Base-by-base conservation (phyloP, 2,329 filamentous ascomycete genomes). In the Aspergillus cejpii region DNA sequence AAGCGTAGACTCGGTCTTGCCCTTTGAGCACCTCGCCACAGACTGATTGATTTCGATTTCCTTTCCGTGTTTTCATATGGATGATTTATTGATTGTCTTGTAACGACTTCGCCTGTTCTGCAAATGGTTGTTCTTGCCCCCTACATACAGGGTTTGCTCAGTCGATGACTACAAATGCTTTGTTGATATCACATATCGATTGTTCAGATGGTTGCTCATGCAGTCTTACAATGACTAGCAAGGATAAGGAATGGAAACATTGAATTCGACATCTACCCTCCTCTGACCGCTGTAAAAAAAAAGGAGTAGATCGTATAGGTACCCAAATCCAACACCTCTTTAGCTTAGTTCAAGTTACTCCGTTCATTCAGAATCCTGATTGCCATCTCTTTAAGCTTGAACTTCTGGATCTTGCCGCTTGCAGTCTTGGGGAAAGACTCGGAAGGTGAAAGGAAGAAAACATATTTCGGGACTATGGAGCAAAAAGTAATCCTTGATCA, bases 371-470 rank as follows among this genome's bases (percentile, higher is more conserved):
- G 50, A 43, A 78, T 52, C 52, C 70, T 56, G 29, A 77, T 60
- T 0, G 80, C 90, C 58, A 76, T 71, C 12, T 89, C 84, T 59
- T 80, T 78, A 58, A 97, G 65, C 71, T 84, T 91, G 64, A 85
- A 96, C 71, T 97, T 96, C 71, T 95, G 88, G 44, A 97, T 90
- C 78, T 98, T 98, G 19, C 91, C 91, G 64, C 88, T 95, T 5
- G 89, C 86, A 27, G 92, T 98, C 77, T 95, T 96, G 15, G 91
- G 91, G 63, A 87, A 94, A n/a, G 81, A 79, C 1, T 83, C 76
- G 0, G 55, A 53, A 5, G 59, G 55, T 3, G 46, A 37, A 7
- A 86, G 74, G 78, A 86, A 95, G 62, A 95, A 95, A n/a, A 97
- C 78, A 62, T 91, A 80, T 67, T 86, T 92, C 0, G 91, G 91